A percentile compares a stretch with the other conserved stretches of the same genome.
These are phyloP conservation scores for Mesembryanthemum crystallinum DNA, from an alignment of 148 eudicot species.

Conservation along the genomic window DNA sequence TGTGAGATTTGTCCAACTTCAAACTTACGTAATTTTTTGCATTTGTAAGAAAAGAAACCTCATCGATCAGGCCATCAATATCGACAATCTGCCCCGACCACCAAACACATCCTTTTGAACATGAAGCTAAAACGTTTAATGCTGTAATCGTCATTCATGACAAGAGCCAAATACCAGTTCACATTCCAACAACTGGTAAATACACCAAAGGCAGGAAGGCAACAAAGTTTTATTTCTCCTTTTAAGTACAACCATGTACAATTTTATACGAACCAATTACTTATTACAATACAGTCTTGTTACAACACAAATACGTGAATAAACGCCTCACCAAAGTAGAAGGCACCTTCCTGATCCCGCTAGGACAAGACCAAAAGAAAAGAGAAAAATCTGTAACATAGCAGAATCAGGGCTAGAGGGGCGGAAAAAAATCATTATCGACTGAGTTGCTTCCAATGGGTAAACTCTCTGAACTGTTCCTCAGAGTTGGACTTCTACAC, in stretches of 20 bases:
- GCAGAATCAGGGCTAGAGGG: background rate
- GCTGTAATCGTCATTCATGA: too few species aligned
- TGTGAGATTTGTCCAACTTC: too few species aligned
- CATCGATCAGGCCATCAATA: too few species aligned
- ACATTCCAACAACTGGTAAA: too few species aligned
- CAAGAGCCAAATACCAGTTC: too few species aligned
- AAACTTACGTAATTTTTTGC: too few species aligned
- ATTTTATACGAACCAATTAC: background rate
- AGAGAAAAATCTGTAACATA: background rate
- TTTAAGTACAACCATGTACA: constrained; percentile 2
- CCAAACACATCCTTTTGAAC: too few species aligned
- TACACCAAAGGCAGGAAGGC: background rate
- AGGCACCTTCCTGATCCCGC: background rate
- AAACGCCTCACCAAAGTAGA: background rate
- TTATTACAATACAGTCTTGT: background rate
- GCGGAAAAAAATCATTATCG: background rate
- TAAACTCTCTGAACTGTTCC: background rate
- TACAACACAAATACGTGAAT: background rate
- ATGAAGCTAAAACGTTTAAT: too few species aligned
- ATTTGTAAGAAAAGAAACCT: too few species aligned
- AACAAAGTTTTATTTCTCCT: background rate
- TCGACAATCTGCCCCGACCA: too few species aligned
- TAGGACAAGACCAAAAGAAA: background rate
- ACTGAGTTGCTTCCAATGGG: background rate
- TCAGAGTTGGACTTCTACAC: background rate